Evolutionary conservation across 2,329 filamentous ascomycete species (phyloP).

Genomic region (Trichoderma cornu-damae): DNA sequence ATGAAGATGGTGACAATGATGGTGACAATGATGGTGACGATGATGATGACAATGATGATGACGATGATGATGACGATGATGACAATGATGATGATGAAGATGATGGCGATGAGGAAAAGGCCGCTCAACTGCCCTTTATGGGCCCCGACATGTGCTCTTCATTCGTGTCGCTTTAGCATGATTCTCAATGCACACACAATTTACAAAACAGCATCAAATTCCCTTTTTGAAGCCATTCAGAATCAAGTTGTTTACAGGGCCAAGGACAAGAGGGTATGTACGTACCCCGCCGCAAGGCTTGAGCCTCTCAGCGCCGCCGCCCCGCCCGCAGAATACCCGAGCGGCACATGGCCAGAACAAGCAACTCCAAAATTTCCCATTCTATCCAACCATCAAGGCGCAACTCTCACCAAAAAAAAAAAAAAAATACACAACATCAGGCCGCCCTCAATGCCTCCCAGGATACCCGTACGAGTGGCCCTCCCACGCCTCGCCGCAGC

Average conservation of each 20-base stretch:
- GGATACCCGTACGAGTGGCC: conserved; percentile 42
- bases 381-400: background rate
- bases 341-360: background rate
- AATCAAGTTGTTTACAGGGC: too few species aligned
- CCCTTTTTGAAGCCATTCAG: background rate
- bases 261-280: background rate
- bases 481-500: conserved; percentile 35
- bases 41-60: too few species aligned
- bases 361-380: conserved; percentile 22
- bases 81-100: too few species aligned
- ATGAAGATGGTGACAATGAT: background rate
- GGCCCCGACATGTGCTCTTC: too few species aligned
- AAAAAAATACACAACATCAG: background rate
- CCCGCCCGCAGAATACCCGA: conserved; percentile 21
- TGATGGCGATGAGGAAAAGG: too few species aligned
- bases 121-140: too few species aligned
- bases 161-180: background rate
- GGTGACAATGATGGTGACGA: too few species aligned
- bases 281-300: conserved; percentile 17
- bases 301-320: background rate
- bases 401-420: background rate
- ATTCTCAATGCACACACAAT: too few species aligned
- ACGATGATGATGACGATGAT: too few species aligned
- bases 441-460: conserved; percentile 40
- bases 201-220: background rate